phyloP scores from a whole-genome alignment of 202 grass and related monocot species.

The Alloteropsis angusta region DNA sequence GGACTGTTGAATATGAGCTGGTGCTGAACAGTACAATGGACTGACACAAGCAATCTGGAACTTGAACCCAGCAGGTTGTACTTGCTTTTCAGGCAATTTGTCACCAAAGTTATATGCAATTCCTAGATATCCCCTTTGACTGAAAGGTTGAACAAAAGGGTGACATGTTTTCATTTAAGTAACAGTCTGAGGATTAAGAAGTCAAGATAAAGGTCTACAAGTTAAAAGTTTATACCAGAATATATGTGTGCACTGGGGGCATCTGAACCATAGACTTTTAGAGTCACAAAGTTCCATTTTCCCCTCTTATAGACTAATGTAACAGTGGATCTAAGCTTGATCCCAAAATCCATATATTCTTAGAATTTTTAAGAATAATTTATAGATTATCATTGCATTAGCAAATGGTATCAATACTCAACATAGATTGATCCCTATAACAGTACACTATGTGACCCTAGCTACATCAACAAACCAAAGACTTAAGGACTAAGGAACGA shows the following conservation, averaged over 20 bases:
- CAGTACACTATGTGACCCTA: background rate
- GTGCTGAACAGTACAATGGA: background rate
- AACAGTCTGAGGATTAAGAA: background rate
- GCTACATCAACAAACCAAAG: constrained; percentile 14
- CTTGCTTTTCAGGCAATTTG: background rate
- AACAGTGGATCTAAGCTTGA: background rate
- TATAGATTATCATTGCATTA: background rate
- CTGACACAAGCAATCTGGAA: background rate
- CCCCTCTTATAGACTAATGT: background rate
- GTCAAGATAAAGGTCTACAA: background rate
- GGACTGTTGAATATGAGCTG: constrained; percentile 4
- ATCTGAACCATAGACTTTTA: constrained; percentile 14
- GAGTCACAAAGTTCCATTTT: background rate
- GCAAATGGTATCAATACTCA: background rate
- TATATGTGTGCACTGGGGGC: background rate
- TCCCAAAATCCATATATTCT: background rate
- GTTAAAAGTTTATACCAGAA: constrained; percentile 12
- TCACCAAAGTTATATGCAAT: background rate
- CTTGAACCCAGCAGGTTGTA: constrained; percentile 7
- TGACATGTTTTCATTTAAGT: background rate
- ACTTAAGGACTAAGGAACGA: constrained; percentile 56
- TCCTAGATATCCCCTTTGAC: background rate
- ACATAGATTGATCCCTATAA: background rate
- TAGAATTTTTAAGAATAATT: background rate
- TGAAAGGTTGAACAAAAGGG: constrained; percentile 4